Evolutionary conservation across 805 yeast genomes (phyloP), one percentile per base, ranked within the genome.

Genomic region (Candida krabiensis): DNA sequence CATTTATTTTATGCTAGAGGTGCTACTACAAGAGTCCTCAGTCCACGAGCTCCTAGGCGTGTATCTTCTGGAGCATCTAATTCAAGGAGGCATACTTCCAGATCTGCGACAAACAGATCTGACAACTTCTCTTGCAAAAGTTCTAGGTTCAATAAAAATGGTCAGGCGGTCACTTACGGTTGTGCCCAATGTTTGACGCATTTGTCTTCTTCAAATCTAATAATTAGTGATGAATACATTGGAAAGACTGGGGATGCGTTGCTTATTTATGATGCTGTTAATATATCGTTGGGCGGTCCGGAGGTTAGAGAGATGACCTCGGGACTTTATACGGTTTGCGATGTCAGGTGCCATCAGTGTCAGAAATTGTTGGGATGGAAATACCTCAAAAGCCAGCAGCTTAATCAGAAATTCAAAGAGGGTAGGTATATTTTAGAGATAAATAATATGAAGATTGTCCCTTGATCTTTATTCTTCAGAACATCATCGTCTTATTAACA

Each of bases 211-310:
- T 53, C 63, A 12, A 51, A 49, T 30, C 36, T 56, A 33, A 51
- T 61, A n/a, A 52, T 60, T 15, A 50, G 57, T 19, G 59, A 53
- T 36, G 58, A 70, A 33, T 81, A 80, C 51, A 60, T 64, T 16
- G 87, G 86, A 1, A 64, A 65, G 29, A 65, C 74, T 1, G 87
- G 88, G 0, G 70, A 70, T 36, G 87, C 85, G 1, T 70, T 66
- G 45, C 58, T 81, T 28, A 75, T 81, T 45, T 61, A 67, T 30
- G 61, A 62, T 25, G 78, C 77, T 6, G 60, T 54, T 11, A 57
- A 61, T 35, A 41, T 52, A 12, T 35, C 38, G 4, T 35, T 46
- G n/a, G 58, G 57, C 1, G 39, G 34, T 11, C 39, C 43, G 11
- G 56, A 56, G 30, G 40, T 38, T 9, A 41, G 58, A 9, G 43